Base-by-base conservation (phyloP, 495 filamentous ascomycete genomes). In the Viridothelium virens region DNA sequence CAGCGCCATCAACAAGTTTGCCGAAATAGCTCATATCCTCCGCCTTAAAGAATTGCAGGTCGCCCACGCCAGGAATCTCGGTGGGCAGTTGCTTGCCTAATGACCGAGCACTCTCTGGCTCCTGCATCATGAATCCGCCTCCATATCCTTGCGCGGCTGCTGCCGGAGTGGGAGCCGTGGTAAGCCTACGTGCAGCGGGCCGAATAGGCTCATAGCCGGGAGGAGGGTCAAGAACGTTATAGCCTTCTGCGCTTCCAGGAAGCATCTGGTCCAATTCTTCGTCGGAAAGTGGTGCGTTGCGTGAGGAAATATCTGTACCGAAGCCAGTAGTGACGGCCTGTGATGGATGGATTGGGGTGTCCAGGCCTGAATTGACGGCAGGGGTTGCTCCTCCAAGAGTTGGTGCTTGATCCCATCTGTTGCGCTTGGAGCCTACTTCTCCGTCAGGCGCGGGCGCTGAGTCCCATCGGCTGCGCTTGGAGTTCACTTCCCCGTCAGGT, bases 11-110 rank as follows among this genome's bases (percentile, higher is more conserved):
- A 56, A 95, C 91, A 31, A 99, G 83, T 81, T 97, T 99, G 64
- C 94, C 93, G 71, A 99, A 99, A 79, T 99, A 99, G 38, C 89
- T 86, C 95, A 97, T 97, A 80, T 99, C 95, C 78, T 97, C 94
- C 10, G 91, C 85, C 78, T 99, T 99, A 84, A 97, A 97, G 77
- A 97, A 99, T 68, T 96, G 92, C 48, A 99, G 80, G 74, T 99
- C 95, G 63, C 95, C 95, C 53, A 99, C 92, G 37, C 95, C 95
- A 25, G 95, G 92, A 66, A 99, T 97, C 75, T 97, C 94, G 3
- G 92, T 96, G 10, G 95, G 95, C 67, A 97, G 86, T 72, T 92
- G 89, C 77, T 96, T 96, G 66, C 93, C 91, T 71, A 92, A 83
- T 38, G 89, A 75, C 68, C 88, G 84, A 64, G 85, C 85, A 72